Evolutionary conservation across 768 basidiomycete species (phyloP).

Genomic region (Mycena indigotica): DNA sequence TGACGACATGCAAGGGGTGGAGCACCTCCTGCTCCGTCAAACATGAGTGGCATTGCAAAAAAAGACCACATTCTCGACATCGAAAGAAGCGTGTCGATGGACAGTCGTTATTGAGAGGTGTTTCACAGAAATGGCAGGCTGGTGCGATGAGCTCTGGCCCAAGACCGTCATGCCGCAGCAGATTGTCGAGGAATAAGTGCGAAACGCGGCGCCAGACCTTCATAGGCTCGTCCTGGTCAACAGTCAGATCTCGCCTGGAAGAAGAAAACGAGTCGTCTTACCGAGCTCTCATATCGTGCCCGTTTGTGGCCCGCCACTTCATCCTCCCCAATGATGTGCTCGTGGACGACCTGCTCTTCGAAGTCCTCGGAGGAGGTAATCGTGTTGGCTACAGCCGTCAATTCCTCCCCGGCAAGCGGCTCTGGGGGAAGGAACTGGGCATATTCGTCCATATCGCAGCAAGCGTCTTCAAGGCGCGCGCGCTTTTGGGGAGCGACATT

Average conservation of each 20-base stretch:
- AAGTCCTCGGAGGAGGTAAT: too few species aligned
- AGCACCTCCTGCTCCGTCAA: neutral
- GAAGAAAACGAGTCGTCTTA: neutral
- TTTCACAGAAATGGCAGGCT: neutral
- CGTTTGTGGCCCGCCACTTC: neutral
- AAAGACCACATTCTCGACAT: neutral
- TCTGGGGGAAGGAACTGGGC: neutral
- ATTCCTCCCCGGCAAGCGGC: neutral
- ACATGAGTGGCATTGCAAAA: neutral
- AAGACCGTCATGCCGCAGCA: neutral
- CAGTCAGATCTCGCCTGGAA: neutral
- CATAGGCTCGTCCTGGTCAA: conserved; percentile 4
- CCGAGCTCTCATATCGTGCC: neutral
- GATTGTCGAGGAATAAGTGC: neutral
- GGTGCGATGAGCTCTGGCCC: neutral
- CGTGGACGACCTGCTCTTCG: neutral
- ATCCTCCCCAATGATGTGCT: neutral
- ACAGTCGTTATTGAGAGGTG: neutral
- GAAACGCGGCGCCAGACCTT: neutral
- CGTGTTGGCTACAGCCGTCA: neutral
- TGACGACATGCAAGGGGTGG: neutral
- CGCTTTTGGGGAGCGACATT: neutral
- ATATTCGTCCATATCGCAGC: neutral
- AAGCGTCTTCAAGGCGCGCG: neutral
- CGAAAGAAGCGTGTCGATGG: neutral